Conservation (phyloP, 163 green algal species). For the Scenedesmus sp. region DNA sequence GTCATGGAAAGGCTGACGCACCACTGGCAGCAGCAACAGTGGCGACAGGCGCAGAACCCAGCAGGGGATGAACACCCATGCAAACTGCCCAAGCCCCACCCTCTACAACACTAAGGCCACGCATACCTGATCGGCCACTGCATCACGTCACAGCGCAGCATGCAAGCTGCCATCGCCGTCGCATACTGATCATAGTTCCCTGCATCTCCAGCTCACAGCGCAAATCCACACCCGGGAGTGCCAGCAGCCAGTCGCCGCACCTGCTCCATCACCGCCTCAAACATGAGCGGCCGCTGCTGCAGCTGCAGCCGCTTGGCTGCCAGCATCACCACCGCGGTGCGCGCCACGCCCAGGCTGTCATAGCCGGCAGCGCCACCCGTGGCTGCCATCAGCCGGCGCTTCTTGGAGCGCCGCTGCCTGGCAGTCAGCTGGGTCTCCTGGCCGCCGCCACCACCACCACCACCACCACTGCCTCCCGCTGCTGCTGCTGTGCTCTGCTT, state of each 20-base stretch:
- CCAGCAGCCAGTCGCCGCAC: not conserved
- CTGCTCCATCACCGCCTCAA: constrained; percentile 5
- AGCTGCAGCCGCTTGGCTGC: constrained; percentile 17
- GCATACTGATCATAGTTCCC: too few species aligned
- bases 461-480: constrained; percentile 1
- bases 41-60: too few species aligned
- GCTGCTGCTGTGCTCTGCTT: not conserved
- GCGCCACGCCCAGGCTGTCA: constrained; percentile 25
- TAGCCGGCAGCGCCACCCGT: not conserved
- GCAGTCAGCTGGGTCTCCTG: not conserved
- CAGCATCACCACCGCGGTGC: not conserved
- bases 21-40: not conserved
- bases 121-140: too few species aligned
- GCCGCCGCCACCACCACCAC: not conserved
- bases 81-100: too few species aligned
- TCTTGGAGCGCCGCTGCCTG: not conserved
- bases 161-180: too few species aligned
- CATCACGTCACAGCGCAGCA: too few species aligned
- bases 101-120: too few species aligned
- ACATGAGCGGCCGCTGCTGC: not conserved
- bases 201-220: too few species aligned
- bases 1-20: too few species aligned
- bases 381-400: constrained; percentile 7
- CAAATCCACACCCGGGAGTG: too few species aligned
- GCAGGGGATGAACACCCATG: too few species aligned